phyloP scores from a whole-genome alignment of 345 rosid species.

The Salix brachista region DNA sequence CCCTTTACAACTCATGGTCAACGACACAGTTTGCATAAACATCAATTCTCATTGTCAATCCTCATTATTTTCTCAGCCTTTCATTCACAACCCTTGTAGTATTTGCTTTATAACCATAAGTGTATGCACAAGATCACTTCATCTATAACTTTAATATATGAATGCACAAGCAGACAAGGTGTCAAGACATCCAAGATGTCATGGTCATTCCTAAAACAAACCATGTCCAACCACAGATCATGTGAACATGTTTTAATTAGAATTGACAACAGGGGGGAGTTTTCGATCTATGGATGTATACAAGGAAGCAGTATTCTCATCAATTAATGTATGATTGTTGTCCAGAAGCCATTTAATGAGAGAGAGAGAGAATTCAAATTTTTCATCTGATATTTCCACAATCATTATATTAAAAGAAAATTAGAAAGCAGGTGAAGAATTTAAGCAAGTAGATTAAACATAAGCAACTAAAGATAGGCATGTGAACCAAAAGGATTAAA shows the following conservation, averaged over 20 bases:
- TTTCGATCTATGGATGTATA: not conserved
- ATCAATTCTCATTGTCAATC: not conserved
- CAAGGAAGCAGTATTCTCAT: not conserved
- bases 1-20: not conserved
- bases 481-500: not conserved
- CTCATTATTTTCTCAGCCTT: not conserved
- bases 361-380: not conserved
- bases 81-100: not conserved
- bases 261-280: not conserved
- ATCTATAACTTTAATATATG: not conserved
- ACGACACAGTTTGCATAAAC: too few species aligned
- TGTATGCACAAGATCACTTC: not conserved
- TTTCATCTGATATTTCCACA: not conserved
- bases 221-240: not conserved
- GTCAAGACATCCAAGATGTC: not conserved
- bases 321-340: not conserved
- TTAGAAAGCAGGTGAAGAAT: not conserved
- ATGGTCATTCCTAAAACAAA: not conserved
- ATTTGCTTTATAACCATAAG: not conserved
- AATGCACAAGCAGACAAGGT: not conserved
- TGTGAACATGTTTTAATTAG: conserved; percentile 10
- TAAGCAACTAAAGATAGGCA: not conserved
- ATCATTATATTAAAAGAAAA: not conserved
- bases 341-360: not conserved
- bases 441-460: not conserved